Evolutionary conservation across 169 alveolate species (phyloP).

Genomic region (Babesia sp.): DNA sequence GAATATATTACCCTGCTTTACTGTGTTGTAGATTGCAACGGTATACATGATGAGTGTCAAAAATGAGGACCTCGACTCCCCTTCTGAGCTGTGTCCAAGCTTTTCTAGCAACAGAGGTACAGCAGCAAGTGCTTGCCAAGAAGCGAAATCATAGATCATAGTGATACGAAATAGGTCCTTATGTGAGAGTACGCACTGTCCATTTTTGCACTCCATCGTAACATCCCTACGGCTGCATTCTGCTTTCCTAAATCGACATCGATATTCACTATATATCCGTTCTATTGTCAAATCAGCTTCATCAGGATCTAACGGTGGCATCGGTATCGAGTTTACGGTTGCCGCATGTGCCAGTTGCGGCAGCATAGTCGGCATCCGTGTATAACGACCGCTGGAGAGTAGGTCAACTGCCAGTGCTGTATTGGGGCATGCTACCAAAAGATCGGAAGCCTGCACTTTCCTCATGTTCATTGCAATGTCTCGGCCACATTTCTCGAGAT

Average conservation of each 20-base stretch:
- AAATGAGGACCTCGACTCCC: slow-evolving; percentile 23
- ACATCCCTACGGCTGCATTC: slow-evolving; percentile 2
- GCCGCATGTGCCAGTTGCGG: slow-evolving; percentile 44
- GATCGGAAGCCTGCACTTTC: slow-evolving; percentile 14
- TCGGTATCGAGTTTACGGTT: slow-evolving; percentile 29
- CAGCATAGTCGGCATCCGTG: slow-evolving; percentile 60
- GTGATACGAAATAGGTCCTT: slow-evolving; percentile 28
- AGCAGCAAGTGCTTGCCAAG: slow-evolving; percentile 50
- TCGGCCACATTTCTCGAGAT: slow-evolving; percentile 19
- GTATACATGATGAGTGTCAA: slow-evolving; percentile 12
- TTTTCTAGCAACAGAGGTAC: slow-evolving; percentile 27
- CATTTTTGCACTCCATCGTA: slow-evolving; percentile 23
- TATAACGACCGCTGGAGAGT: slow-evolving; percentile 39
- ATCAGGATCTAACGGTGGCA: slow-evolving; percentile 19
- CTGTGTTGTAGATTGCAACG: slow-evolving; percentile 12
- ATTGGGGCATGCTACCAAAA: slow-evolving; percentile 37
- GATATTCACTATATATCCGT: slow-evolving; percentile 40
- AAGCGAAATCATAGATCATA: slow-evolving; percentile 46
- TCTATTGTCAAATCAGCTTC: slow-evolving; percentile 47
- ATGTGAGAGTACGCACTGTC: slow-evolving; percentile 21
- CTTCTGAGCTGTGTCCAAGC: slow-evolving; percentile 27
- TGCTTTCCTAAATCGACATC: background rate
- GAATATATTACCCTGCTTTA: slow-evolving; percentile 21
- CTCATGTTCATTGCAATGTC: slow-evolving; percentile 28
- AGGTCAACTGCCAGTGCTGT: slow-evolving; percentile 58